Evolutionary conservation across 495 filamentous ascomycete species (phyloP).

Genomic region (Cryomyces antarcticus): DNA sequence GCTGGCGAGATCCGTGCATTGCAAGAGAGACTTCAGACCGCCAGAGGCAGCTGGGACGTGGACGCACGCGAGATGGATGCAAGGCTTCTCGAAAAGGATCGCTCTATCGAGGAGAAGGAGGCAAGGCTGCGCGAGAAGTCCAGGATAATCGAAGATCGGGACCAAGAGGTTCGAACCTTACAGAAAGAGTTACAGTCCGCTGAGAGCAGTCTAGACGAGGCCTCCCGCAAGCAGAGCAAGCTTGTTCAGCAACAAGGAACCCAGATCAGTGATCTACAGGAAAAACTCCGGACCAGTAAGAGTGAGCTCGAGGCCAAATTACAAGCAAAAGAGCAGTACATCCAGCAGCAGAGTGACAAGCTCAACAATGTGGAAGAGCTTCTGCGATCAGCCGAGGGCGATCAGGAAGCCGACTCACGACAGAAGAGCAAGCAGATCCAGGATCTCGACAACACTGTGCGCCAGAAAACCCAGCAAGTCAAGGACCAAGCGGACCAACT

Average conservation of each 20-base stretch:
- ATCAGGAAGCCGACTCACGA: conserved; percentile 5
- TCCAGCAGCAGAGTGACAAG: conserved; percentile 7
- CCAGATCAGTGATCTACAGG: conserved; percentile 9
- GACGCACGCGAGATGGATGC: too few species aligned
- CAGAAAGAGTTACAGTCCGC: conserved; percentile 8
- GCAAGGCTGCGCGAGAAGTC: conserved; percentile 8
- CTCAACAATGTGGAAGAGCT: conserved; percentile 6
- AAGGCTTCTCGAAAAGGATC: conserved; percentile 9
- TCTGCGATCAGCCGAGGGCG: conserved; percentile 2
- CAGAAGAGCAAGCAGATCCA: conserved; percentile 7
- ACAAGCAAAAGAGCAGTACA: conserved; percentile 7
- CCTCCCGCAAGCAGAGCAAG: conserved; percentile 5
- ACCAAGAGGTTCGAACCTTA: conserved; percentile 6
- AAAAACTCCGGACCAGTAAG: conserved; percentile 5
- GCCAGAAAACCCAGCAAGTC: conserved; percentile 2
- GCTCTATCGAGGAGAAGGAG: conserved; percentile 7
- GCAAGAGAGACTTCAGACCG: conserved; percentile 30
- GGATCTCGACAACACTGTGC: conserved; percentile 5
- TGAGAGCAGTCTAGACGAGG: too few species aligned
- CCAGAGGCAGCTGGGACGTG: not conserved
- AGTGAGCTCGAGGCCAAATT: conserved; percentile 6
- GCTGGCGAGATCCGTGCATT: conserved; percentile 33
- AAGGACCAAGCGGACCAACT: conserved; percentile 8
- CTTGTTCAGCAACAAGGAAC: conserved; percentile 5
- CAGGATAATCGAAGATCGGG: conserved; percentile 8